Conservation (phyloP, 352 stramenopile species). For the Phytophthora syringae region DNA sequence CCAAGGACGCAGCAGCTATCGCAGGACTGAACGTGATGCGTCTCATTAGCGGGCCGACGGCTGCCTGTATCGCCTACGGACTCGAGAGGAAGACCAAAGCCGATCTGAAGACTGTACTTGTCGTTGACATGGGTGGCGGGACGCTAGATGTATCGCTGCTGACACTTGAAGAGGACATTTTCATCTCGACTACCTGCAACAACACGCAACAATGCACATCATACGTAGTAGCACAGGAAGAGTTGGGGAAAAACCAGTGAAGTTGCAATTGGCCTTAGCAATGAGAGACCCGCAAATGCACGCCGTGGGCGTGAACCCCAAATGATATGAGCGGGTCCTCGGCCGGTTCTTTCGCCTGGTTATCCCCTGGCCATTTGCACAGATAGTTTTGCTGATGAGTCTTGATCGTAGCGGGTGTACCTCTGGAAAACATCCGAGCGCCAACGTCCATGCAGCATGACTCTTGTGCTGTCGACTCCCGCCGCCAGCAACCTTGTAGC, state of each 20-base stretch:
- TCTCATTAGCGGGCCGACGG: too few species aligned
- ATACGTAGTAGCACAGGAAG: not conserved
- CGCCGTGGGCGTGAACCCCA: conserved; percentile 1
- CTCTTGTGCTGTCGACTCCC: conserved; percentile 4
- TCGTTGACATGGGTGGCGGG: too few species aligned
- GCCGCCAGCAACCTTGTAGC: conserved; percentile 1
- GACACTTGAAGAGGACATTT: too few species aligned
- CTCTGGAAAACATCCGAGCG: conserved; percentile 7
- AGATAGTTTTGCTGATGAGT: not conserved
- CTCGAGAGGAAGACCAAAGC: too few species aligned
- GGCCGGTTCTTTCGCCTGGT: not conserved
- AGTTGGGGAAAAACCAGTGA: not conserved
- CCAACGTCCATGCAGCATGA: conserved; percentile 9
- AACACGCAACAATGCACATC: not conserved
- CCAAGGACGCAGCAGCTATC: too few species aligned
- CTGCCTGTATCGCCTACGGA: too few species aligned
- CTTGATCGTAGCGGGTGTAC: conserved; percentile 6
- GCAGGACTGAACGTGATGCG: too few species aligned
- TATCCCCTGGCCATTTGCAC: not conserved
- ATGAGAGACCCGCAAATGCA: conserved; percentile 1
- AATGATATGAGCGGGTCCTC: not conserved
- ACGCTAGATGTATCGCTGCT: too few species aligned
- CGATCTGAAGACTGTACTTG: too few species aligned
- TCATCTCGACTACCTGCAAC: not conserved
- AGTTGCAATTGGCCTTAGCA: conserved; percentile 3